Evolutionary conservation across 345 rosid species (phyloP).

Genomic region (Luvunga scandens): DNA sequence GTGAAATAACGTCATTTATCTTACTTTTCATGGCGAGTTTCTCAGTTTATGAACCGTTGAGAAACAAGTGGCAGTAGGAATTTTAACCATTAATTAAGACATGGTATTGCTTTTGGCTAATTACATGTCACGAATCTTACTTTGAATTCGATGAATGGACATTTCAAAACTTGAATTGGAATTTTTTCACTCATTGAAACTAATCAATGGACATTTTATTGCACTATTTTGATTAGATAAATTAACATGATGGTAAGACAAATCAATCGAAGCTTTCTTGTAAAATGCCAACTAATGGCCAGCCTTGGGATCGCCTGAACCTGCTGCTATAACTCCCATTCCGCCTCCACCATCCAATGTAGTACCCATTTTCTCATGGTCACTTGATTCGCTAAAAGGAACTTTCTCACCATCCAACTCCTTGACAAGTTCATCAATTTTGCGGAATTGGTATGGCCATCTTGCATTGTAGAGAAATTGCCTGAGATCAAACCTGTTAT

Average conservation of each 20-base stretch:
- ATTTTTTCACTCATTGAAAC: neutral
- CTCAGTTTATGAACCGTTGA: too few species aligned
- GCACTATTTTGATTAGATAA: neutral
- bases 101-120: too few species aligned
- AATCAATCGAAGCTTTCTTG: neutral
- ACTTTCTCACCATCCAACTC: constrained; percentile 54
- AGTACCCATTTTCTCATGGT: constrained; percentile 2
- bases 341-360: constrained; percentile 19
- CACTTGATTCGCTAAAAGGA: constrained; percentile 38
- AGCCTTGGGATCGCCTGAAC: constrained; percentile 60
- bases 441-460: constrained; percentile 86
- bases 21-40: too few species aligned
- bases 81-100: too few species aligned
- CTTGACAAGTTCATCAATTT: constrained; percentile 78
- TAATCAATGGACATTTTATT: neutral
- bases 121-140: neutral
- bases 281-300: constrained; percentile 29
- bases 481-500: constrained; percentile 82
- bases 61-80: too few species aligned
- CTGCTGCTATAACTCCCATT: constrained; percentile 66
- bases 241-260: neutral
- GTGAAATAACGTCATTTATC: too few species aligned
- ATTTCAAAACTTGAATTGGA: neutral
- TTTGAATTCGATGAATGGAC: neutral
- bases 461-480: constrained; percentile 81